Evolutionary conservation across 1,284 basidiomycete genomes (phyloP).

Genomic region (Moesziomyces aphidis): DNA sequence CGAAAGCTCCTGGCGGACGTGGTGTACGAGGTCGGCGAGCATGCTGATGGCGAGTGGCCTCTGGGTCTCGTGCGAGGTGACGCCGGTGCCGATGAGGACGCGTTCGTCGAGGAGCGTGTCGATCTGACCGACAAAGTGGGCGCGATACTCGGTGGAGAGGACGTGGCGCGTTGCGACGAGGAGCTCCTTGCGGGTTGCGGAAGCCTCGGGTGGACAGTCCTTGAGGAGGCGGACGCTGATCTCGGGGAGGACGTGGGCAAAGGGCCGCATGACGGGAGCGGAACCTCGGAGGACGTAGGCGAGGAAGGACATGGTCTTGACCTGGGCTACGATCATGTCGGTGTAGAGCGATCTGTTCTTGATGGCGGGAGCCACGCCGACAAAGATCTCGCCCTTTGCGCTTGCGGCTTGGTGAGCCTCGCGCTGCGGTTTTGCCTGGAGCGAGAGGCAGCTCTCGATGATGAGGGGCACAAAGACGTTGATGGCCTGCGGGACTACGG

Average conservation of each 20-base stretch:
- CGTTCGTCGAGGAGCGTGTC: conserved; percentile 92
- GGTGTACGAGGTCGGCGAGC: conserved; percentile 92
- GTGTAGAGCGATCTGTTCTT: conserved; percentile 82
- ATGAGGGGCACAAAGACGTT: conserved; percentile 76
- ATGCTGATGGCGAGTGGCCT: conserved; percentile 87
- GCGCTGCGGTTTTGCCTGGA: conserved; percentile 83
- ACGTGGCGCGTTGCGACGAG: conserved; percentile 94
- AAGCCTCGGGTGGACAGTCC: conserved; percentile 90
- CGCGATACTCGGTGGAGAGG: conserved; percentile 82
- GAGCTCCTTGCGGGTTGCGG: conserved; percentile 81
- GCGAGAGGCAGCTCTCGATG: conserved; percentile 64
- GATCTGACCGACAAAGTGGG: conserved; percentile 84
- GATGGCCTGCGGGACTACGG: conserved; percentile 77
- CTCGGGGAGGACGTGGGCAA: conserved; percentile 84
- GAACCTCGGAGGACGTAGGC: conserved; percentile 86
- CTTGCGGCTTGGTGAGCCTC: conserved; percentile 83
- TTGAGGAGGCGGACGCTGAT: conserved; percentile 87
- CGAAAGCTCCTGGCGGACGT: conserved; percentile 85
- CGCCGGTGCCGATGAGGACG: conserved; percentile 87
- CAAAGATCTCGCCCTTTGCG: conserved; percentile 82
- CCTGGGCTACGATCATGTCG: conserved; percentile 91
- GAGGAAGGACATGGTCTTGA: conserved; percentile 86
- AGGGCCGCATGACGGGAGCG: conserved; percentile 79
- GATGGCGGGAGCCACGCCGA: conserved; percentile 79
- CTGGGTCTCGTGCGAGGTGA: conserved; percentile 79